A percentile compares a stretch with the other conserved stretches of the same genome.
phyloP scores from a whole-genome alignment of 192 early-diverging fungal genomes.

The Entomortierella lignicola region DNA sequence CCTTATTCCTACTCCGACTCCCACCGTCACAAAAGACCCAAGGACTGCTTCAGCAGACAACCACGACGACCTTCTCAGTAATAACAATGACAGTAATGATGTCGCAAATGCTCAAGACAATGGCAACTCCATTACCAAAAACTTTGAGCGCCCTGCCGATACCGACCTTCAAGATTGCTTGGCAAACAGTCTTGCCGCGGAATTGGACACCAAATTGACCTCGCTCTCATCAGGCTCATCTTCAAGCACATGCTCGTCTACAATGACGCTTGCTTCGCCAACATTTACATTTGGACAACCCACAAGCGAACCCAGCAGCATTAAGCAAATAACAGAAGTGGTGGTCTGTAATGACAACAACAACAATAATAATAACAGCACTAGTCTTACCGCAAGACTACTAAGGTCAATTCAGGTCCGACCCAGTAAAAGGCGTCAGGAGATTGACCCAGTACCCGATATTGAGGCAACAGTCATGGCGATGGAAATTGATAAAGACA shows the following conservation, averaged over 20 bases:
- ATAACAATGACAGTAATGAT: not conserved
- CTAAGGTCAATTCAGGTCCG: not conserved
- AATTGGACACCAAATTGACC: constrained; percentile 4
- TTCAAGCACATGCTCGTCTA: not conserved
- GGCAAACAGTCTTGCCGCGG: not conserved
- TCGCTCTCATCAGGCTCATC: not conserved
- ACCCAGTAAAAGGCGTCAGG: constrained; percentile 25
- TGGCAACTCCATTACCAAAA: too few relatives aligned
- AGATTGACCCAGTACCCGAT: constrained; percentile 11
- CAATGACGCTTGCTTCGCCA: not conserved
- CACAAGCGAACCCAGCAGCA: not conserved
- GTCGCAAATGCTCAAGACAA: not conserved
- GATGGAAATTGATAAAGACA: constrained; percentile 20
- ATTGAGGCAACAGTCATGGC: constrained; percentile 17
- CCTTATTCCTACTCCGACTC: too few relatives aligned
- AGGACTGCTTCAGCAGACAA: not conserved
- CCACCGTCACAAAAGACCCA: not conserved
- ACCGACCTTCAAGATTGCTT: not conserved
- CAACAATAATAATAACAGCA: not conserved
- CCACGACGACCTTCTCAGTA: not conserved
- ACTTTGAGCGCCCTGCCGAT: not conserved
- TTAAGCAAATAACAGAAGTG: not conserved
- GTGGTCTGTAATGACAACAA: not conserved
- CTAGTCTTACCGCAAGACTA: not conserved
- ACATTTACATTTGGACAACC: not conserved